Percentiles rank a stretch among this genome's conserved stretches.
Evolutionary conservation across 148 eudicot genomes (phyloP).

Genomic region (Pouteria glomerata): DNA sequence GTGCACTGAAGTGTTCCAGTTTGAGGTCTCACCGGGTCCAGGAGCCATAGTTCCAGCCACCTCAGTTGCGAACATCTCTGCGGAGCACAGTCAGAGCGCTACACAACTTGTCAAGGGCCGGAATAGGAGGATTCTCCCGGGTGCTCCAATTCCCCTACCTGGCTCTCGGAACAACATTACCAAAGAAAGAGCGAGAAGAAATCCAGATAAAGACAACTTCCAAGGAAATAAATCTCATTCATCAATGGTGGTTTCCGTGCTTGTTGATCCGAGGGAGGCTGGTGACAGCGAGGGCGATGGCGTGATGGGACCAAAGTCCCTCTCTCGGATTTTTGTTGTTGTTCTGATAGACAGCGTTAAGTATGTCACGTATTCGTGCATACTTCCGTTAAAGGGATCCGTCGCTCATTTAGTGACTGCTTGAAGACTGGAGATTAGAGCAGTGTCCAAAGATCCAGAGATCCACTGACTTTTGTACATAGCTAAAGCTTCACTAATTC

Average conservation of each 20-base stretch:
- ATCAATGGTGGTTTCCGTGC: conserved; percentile 90
- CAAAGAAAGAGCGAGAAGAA: conserved; percentile 30
- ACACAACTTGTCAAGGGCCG: conserved; percentile 43
- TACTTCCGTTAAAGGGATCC: conserved; percentile 78
- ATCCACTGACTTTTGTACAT: conserved; percentile 46
- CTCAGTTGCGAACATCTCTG: conserved; percentile 37
- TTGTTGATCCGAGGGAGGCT: conserved; percentile 84
- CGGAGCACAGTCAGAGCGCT: conserved; percentile 38
- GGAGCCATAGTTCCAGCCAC: conserved; percentile 78
- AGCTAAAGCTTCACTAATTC: conserved; percentile 5
- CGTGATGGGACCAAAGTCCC: conserved; percentile 63
- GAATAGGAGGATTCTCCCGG: conserved; percentile 78
- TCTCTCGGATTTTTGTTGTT: conserved; percentile 82
- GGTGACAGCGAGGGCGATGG: conserved; percentile 65
- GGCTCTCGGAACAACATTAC: conserved; percentile 41
- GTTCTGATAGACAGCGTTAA: conserved; percentile 91
- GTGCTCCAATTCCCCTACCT: conserved; percentile 49
- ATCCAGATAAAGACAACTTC: conserved; percentile 38
- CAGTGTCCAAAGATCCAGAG: not conserved
- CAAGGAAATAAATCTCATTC: conserved; percentile 43
- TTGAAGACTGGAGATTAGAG: conserved; percentile 35
- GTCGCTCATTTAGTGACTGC: conserved; percentile 58
- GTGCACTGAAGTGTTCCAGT: conserved; percentile 98
- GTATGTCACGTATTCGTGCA: conserved; percentile 96
- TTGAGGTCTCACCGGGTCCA: conserved; percentile 64